A percentile compares a stretch with the other conserved stretches of the same genome.
Evolutionary conservation across 2,329 filamentous ascomycete species (phyloP).

Genomic region (Sclerotinia subarctica): DNA sequence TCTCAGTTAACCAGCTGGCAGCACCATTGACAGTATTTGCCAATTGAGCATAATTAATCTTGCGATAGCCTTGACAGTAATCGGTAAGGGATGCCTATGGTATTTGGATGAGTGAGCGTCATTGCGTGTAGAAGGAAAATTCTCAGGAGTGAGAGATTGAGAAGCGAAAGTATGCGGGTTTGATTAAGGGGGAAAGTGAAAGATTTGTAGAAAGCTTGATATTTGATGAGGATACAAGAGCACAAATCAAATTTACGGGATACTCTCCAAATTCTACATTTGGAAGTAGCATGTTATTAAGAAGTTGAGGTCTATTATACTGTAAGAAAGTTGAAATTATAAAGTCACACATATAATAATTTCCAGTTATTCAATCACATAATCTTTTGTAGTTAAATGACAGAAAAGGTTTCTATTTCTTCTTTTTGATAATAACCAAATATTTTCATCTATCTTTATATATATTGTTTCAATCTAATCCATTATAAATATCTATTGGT

Average conservation of each 20-base stretch:
- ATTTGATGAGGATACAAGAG: neutral
- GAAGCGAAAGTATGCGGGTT: neutral
- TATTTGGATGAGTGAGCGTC: neutral
- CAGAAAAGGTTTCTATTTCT: too few species aligned
- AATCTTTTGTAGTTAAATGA: too few species aligned
- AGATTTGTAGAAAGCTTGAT: neutral
- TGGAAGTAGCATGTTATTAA: neutral
- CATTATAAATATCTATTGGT: too few species aligned
- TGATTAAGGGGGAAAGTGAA: neutral
- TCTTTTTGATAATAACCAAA: too few species aligned
- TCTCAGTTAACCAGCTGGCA: conserved; percentile 20
- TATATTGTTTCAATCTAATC: too few species aligned
- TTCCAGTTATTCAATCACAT: too few species aligned
- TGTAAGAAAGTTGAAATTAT: too few species aligned
- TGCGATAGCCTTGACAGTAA: conserved; percentile 11
- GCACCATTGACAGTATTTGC: conserved; percentile 26
- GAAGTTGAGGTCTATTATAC: neutral
- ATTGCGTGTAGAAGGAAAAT: neutral
- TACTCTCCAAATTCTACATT: neutral
- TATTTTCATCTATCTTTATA: too few species aligned
- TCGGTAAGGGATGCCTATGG: neutral
- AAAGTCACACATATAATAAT: too few species aligned
- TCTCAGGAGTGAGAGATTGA: neutral
- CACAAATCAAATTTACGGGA: neutral
- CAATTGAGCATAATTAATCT: conserved; percentile 21